Evolutionary conservation across 192 early-diverging fungal genomes (phyloP).

Genomic region (Chytriomyces sp.): DNA sequence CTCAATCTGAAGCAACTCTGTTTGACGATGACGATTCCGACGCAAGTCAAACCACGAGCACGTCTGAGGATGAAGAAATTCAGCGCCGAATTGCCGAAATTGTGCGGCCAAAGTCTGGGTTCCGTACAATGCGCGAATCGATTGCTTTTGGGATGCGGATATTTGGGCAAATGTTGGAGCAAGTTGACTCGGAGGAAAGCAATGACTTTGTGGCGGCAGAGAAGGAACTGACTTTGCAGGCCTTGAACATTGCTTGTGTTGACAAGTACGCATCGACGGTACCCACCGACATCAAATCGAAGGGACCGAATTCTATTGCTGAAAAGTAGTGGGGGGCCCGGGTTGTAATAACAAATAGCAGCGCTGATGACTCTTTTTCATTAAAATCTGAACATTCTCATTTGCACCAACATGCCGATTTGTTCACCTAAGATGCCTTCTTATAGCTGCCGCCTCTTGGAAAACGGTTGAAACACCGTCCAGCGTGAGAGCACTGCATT

Average conservation of each 20-base stretch:
- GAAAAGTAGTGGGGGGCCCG: too few species aligned
- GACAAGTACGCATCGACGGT: too few species aligned
- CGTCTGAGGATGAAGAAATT: slow-evolving; percentile 11
- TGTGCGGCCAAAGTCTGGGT: background rate
- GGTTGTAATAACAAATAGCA: too few species aligned
- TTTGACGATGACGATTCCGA: slow-evolving; percentile 7
- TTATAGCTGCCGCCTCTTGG: too few species aligned
- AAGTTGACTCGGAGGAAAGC: background rate
- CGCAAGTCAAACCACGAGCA: background rate
- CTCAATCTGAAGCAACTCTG: slow-evolving; percentile 6
- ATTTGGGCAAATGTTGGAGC: background rate
- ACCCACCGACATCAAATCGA: too few species aligned
- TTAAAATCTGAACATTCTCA: too few species aligned
- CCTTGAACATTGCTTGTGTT: background rate
- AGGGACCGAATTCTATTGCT: too few species aligned
- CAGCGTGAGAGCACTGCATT: too few species aligned
- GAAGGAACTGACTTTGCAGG: background rate
- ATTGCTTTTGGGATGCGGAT: slow-evolving; percentile 17
- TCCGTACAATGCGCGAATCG: slow-evolving; percentile 7
- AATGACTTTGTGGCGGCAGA: background rate
- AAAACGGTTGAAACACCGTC: too few species aligned
- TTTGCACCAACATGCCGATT: too few species aligned
- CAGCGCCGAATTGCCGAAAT: background rate
- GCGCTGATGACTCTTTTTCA: too few species aligned
- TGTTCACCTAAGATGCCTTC: too few species aligned